Base-by-base conservation (phyloP, 2,329 filamentous ascomycete genomes). In the Colletotrichum sp. region DNA sequence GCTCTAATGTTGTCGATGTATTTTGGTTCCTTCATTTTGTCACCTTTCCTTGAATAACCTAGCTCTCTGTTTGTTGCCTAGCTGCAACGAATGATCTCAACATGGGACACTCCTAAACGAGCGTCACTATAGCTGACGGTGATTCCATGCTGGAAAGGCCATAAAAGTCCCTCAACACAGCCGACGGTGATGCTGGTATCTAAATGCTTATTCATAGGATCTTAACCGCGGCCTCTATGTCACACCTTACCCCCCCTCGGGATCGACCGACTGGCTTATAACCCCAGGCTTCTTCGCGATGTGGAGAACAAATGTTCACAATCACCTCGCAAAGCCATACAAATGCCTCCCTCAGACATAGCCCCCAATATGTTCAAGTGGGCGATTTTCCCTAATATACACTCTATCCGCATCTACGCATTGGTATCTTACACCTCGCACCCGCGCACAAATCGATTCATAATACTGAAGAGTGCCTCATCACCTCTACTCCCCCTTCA, bases 371-470 rank as follows among this genome's bases (percentile, higher is more conserved):
- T 22, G 43, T 48, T 48, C 43, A 48, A 22, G 43, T 48, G 43
- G n/a, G 43, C n/a, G 10, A 48, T 34, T 3, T 61, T 13, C 58
- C 56, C 34, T 73, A 43, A 28, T 69, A 15, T 69, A 73, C 65
- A 73, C 36, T 73, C 65, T 73, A 72, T 72, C 48, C n/a, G 34
- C 6, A n/a, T 72, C 34, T 73, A 39, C 61, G 69, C 25, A 69
- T 69, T 48, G 65, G 22, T 66, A 71, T 71, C 39, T 25, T 66
- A 71, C 60, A 65, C 12, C 22, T 13, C 27, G 8, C 18, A 30
- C 8, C 28, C 28, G 28, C 28, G 28, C 28, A 9, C 28, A 30
- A 30, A 30, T 30, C 28, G 8, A 30, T 30, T 30, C 28, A 30
- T 3, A 30, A 3, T 8, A 8, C 28, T 30, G 28, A 30, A 30